A percentile compares a stretch with the other conserved stretches of the same genome.
phyloP scores from a whole-genome alignment of 2,329 filamentous ascomycete genomes.

The Ilyonectria mors-panacis region DNA sequence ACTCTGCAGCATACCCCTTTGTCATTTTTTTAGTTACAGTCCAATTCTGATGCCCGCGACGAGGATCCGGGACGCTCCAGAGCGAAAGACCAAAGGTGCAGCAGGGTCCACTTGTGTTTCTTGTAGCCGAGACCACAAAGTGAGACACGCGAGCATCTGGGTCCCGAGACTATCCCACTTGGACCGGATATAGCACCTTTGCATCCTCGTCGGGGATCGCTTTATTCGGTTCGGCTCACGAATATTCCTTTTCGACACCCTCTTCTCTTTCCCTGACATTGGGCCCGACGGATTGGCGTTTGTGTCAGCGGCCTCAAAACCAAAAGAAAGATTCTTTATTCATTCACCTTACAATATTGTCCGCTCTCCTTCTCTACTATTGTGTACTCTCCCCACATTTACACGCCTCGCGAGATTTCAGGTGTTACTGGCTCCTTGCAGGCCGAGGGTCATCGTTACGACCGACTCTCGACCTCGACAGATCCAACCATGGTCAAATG shows the following conservation, averaged over 20 bases:
- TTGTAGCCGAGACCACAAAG: constrained; percentile 8
- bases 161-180: neutral
- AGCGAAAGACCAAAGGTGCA: constrained; percentile 6
- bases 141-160: constrained; percentile 15
- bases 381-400: constrained; percentile 29
- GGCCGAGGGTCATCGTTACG: constrained; percentile 16
- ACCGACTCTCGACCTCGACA: constrained; percentile 17
- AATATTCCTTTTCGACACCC: constrained; percentile 25
- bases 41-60: constrained; percentile 36
- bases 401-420: constrained; percentile 20
- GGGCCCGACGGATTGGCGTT: constrained; percentile 38
- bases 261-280: constrained; percentile 36
- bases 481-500: constrained; percentile 3
- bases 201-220: constrained; percentile 2
- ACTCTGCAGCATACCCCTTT: constrained; percentile 56
- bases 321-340: constrained; percentile 35
- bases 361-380: constrained; percentile 11
- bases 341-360: constrained; percentile 30
- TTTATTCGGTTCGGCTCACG: constrained; percentile 33
- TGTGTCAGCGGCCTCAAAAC: constrained; percentile 36
- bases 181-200: constrained; percentile 1
- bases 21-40: constrained; percentile 43
- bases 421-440: constrained; percentile 24
- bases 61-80: constrained; percentile 29
- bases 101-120: constrained; percentile 7